phyloP scores from a whole-genome alignment of 108 stramenopile species.

The Pseudonitzschia multiseries region DNA sequence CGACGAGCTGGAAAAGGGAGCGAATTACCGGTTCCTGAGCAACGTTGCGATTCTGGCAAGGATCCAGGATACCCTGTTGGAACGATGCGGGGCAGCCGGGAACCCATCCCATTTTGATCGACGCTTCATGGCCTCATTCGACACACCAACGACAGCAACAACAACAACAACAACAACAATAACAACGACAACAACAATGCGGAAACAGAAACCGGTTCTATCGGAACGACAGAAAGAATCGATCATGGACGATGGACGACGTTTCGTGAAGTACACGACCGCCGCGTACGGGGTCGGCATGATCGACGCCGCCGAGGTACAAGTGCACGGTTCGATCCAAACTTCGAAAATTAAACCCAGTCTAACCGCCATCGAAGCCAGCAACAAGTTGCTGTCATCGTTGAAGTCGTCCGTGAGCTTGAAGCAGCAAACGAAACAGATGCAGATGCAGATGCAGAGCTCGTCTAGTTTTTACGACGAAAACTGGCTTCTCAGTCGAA shows the following conservation, averaged over 20 bases:
- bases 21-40: conserved; percentile 26
- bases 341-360: conserved; percentile 5
- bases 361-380: conserved; percentile 20
- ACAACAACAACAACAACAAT: too few species aligned
- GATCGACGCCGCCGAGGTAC: conserved; percentile 31
- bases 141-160: too few species aligned
- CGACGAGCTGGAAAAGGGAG: conserved; percentile 38
- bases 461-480: conserved; percentile 1
- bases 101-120: neutral
- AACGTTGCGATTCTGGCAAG: conserved; percentile 36
- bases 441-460: neutral
- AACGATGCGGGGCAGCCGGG: conserved; percentile 18
- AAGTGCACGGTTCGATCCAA: neutral
- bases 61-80: conserved; percentile 31
- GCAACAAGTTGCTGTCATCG: conserved; percentile 21
- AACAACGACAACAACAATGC: too few species aligned
- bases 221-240: conserved; percentile 7
- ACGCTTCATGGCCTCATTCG: neutral
- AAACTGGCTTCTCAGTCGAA: neutral
- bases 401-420: conserved; percentile 22
- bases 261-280: conserved; percentile 41
- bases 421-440: conserved; percentile 17
- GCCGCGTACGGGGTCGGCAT: conserved; percentile 44
- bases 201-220: too few species aligned
- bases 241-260: conserved; percentile 14